Conservation (phyloP, 805 yeast genomes). For the Suhomyces sp. region DNA sequence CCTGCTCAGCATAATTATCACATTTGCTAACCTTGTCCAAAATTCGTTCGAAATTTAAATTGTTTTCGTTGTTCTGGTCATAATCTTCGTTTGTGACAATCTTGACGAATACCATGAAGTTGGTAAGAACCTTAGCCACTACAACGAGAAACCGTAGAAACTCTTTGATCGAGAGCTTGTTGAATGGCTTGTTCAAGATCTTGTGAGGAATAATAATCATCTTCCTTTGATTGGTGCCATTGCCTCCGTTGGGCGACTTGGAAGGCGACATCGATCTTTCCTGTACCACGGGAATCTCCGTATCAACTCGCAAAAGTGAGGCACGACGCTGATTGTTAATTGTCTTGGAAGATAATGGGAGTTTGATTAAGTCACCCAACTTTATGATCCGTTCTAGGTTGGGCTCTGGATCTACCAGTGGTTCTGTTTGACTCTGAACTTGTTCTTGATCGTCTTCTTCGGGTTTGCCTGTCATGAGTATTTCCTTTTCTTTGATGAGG, state of each 20-base stretch:
- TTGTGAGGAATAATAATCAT: constrained; percentile 41
- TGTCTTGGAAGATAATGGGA: constrained; percentile 18
- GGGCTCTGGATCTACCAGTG: background rate
- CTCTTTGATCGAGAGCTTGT: constrained; percentile 36
- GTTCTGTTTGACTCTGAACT: constrained; percentile 5
- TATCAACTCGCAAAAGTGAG: constrained; percentile 2
- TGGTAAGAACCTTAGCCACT: constrained; percentile 36
- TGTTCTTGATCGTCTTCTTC: constrained; percentile 12
- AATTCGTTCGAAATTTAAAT: constrained; percentile 20
- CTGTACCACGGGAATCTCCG: constrained; percentile 3
- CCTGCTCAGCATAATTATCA: constrained; percentile 1
- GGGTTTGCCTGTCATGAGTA: constrained; percentile 20
- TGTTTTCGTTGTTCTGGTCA: constrained; percentile 8
- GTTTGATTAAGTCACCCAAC: constrained; percentile 26
- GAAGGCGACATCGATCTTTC: constrained; percentile 2
- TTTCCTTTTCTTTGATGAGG: constrained; percentile 34
- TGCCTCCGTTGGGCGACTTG: constrained; percentile 1
- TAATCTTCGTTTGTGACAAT: constrained; percentile 12
- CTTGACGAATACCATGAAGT: constrained; percentile 30
- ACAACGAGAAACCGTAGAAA: constrained; percentile 36
- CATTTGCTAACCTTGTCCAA: constrained; percentile 12
- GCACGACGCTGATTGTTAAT: constrained; percentile 16
- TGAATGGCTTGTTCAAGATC: constrained; percentile 41
- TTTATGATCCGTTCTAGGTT: constrained; percentile 28
- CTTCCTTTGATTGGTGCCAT: constrained; percentile 14